Conservation (phyloP, 2,329 filamentous ascomycete genomes). For the Calycina marina region DNA sequence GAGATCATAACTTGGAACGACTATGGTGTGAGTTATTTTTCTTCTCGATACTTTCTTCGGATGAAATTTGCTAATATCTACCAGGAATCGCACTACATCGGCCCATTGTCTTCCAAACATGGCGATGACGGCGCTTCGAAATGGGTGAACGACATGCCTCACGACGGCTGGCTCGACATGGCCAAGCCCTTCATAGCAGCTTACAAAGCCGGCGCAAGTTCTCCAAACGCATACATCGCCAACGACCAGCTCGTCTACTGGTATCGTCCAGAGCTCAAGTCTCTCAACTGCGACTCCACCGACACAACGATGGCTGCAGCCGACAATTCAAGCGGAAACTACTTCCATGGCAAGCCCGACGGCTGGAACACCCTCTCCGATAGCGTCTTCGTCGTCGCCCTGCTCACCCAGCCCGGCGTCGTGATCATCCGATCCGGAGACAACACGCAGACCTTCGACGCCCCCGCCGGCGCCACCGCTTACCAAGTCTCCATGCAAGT, state of each 20-base stretch:
- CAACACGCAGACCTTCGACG: conserved; percentile 9
- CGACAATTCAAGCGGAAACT: conserved; percentile 9
- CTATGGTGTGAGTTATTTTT: conserved; percentile 25
- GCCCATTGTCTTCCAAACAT: conserved; percentile 27
- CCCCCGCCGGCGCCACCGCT: conserved; percentile 10
- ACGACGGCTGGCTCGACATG: conserved; percentile 31
- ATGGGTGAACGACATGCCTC: conserved; percentile 24
- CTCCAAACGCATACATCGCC: conserved; percentile 8
- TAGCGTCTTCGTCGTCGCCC: conserved; percentile 14
- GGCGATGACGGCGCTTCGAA: conserved; percentile 24
- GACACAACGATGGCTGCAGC: conserved; percentile 21
- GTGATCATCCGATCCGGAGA: conserved; percentile 20
- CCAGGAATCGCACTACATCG: conserved; percentile 34
- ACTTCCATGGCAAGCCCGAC: conserved; percentile 15
- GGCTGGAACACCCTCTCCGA: conserved; percentile 21
- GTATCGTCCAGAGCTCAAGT: conserved; percentile 24
- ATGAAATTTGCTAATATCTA: too few species aligned
- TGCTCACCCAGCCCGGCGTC: conserved; percentile 18
- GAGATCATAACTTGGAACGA: conserved; percentile 34
- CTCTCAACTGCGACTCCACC: conserved; percentile 20
- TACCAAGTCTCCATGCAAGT: conserved; percentile 11
- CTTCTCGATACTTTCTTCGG: neutral
- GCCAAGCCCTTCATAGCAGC: conserved; percentile 14
- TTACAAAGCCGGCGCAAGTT: conserved; percentile 9
- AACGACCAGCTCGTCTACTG: conserved; percentile 25